A percentile compares a stretch with the other conserved stretches of the same genome.
These are phyloP conservation scores for Liquidambar formosana DNA, from an alignment of 164 flowering plant species.

Conservation along the genomic window DNA sequence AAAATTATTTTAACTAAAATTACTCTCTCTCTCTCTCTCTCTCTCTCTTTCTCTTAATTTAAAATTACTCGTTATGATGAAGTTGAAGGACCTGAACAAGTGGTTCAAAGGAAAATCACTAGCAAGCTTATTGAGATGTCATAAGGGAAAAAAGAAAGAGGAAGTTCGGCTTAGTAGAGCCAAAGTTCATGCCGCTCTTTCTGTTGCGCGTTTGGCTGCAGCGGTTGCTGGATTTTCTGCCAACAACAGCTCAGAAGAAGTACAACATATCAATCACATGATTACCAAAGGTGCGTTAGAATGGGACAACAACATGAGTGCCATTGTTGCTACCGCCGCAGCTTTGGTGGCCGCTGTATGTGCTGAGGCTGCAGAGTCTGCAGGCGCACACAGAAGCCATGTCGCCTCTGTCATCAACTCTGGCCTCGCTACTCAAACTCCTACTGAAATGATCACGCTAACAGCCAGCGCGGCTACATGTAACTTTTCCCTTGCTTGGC, in stretches of 20 bases:
- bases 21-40: too few species aligned
- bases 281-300: neutral
- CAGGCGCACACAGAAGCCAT: constrained; percentile 25
- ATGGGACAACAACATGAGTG: constrained; percentile 8
- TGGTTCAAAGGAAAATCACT: constrained; percentile 20
- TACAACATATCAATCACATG: neutral
- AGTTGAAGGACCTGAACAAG: constrained; percentile 13
- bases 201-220: constrained; percentile 32
- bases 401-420: constrained; percentile 23
- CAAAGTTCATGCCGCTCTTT: constrained; percentile 33
- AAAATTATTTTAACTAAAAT: too few species aligned
- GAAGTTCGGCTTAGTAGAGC: constrained; percentile 26
- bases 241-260: constrained; percentile 6
- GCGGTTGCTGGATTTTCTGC: constrained; percentile 25
- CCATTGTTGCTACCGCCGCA: constrained; percentile 29
- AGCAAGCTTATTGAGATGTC: constrained; percentile 6
- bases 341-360: constrained; percentile 28
- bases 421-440: constrained; percentile 21
- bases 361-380: constrained; percentile 37
- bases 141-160: constrained; percentile 23
- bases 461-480: constrained; percentile 37
- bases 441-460: constrained; percentile 23
- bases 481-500: constrained; percentile 4
- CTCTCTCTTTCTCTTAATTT: too few species aligned
- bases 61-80: neutral